Base-by-base conservation (phyloP, 2,329 filamentous ascomycete species). In the Colletotrichum navitas region DNA sequence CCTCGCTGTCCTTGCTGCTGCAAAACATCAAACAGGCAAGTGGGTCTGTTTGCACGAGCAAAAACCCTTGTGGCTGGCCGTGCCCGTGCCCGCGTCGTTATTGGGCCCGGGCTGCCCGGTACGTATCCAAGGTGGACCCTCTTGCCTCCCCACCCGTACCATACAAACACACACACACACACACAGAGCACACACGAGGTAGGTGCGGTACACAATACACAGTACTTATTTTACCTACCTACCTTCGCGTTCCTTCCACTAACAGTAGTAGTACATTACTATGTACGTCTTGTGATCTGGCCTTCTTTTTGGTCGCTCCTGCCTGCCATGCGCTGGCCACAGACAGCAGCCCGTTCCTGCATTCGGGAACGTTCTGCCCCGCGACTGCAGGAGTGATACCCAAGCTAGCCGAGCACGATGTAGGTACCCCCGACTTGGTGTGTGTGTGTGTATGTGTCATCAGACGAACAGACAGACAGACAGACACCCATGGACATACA, bases 11-110 rank as follows among this genome's bases (percentile, higher is more conserved):
- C 39, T 16, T 5, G 14, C 14, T 14, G 39, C 39, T 62, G 49
- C 21, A 58, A 63, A 39, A 16, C 55, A 56, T 43, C 26, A 68
- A 43, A 43, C 41, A 21, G 41, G 18, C 18, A 43, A 18, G 41
- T 43, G 41, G 41, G 41, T 43, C 65, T 29, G 16, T 54, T 43
- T n/a, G n/a, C 32, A 32, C 34, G 36, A 59, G 21, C 24, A 68
- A 55, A 59, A 60, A 59, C 68, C 58, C 69, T 71, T 68, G 60
- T 71, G 68, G 59, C 63, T 68, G 65, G 68, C 59, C 58, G 39
- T 52, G 64, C 12, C 59, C 58, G 39, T 52, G 64, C 12, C 59
- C 54, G 47, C 59, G 64, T 68, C 68, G 49, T 45, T 26, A 21
- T 36, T 5, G 45, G 36, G 59, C 39, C 68, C 54, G 68, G 2